A percentile compares a stretch with the other conserved stretches of the same genome.
phyloP scores from a whole-genome alignment of 2,329 filamentous ascomycete species.

The Trichoderma sp. region DNA sequence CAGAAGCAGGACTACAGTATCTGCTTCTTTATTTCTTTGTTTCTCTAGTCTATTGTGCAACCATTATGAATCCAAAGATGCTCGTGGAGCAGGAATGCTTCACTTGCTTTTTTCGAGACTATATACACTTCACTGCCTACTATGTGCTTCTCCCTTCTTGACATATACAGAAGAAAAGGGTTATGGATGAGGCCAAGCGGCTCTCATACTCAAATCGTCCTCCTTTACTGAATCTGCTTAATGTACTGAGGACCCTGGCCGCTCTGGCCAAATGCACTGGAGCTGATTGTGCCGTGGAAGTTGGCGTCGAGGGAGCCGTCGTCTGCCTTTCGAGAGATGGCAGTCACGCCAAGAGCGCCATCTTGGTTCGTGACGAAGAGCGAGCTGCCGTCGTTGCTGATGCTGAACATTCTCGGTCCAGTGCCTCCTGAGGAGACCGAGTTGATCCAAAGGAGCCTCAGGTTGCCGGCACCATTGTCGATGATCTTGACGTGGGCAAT shows the following conservation, averaged over 20 bases:
- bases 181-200: neutral
- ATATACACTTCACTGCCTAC: neutral
- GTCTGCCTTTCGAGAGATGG: constrained; percentile 31
- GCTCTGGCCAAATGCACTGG: neutral
- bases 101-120: neutral
- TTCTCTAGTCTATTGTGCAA: neutral
- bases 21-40: neutral
- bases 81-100: neutral
- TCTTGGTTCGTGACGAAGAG: constrained; percentile 52
- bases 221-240: constrained; percentile 7
- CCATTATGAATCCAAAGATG: neutral
- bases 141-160: neutral
- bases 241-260: constrained; percentile 14
- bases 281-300: constrained; percentile 2
- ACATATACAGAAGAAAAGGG: neutral
- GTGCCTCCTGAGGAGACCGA: constrained; percentile 39
- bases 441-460: constrained; percentile 38
- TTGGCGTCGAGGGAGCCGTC: constrained; percentile 3
- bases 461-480: constrained; percentile 26
- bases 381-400: constrained; percentile 37
- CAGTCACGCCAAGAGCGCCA: constrained; percentile 43
- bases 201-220: neutral
- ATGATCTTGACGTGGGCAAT: constrained; percentile 49
- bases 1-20: neutral
- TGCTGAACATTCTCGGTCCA: constrained; percentile 51